A percentile compares a stretch with the other conserved stretches of the same genome.
Conservation (phyloP, 768 basidiomycete genomes). For the Mycena galopus region DNA sequence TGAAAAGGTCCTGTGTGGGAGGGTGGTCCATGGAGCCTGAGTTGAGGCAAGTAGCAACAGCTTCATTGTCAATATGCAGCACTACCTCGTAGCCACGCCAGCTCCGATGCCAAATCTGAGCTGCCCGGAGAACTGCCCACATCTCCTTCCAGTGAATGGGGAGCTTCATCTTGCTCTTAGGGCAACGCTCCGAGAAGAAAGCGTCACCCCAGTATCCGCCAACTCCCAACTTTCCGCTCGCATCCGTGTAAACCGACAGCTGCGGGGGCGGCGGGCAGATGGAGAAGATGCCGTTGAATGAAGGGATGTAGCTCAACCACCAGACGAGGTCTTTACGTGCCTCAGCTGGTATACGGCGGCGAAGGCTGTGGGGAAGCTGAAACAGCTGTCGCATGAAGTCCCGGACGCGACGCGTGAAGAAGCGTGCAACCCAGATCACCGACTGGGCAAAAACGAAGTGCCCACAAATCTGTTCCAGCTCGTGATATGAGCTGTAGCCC, state of each 20-base stretch:
- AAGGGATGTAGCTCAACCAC: neutral
- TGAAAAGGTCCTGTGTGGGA: constrained; percentile 27
- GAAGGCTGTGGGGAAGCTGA: neutral
- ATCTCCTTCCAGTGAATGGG: constrained; percentile 44
- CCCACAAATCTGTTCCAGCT: constrained; percentile 33
- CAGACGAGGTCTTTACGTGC: too few relatives aligned
- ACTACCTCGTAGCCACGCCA: constrained; percentile 29
- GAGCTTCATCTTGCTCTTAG: constrained; percentile 20
- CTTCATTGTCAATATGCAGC: constrained; percentile 43
- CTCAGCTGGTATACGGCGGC: neutral
- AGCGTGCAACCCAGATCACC: neutral
- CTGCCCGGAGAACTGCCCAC: constrained; percentile 32
- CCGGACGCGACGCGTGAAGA: neutral
- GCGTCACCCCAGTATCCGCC: constrained; percentile 35
- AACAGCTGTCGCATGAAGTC: constrained; percentile 2
- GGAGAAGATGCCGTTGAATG: constrained; percentile 37
- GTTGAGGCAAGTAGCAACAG: constrained; percentile 29
- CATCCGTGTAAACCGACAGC: constrained; percentile 20
- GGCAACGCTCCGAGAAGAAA: constrained; percentile 34
- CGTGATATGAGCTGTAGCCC: constrained; percentile 6
- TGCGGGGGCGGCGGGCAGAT: constrained; percentile 32
- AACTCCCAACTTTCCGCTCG: constrained; percentile 22
- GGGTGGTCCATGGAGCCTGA: constrained; percentile 31
- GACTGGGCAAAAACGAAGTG: constrained; percentile 11
- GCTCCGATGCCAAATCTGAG: constrained; percentile 24